Percentiles rank a stretch among this genome's conserved stretches.
phyloP scores from a whole-genome alignment of 1,139 yeast genomes.

The Geotrichum fermentans region DNA sequence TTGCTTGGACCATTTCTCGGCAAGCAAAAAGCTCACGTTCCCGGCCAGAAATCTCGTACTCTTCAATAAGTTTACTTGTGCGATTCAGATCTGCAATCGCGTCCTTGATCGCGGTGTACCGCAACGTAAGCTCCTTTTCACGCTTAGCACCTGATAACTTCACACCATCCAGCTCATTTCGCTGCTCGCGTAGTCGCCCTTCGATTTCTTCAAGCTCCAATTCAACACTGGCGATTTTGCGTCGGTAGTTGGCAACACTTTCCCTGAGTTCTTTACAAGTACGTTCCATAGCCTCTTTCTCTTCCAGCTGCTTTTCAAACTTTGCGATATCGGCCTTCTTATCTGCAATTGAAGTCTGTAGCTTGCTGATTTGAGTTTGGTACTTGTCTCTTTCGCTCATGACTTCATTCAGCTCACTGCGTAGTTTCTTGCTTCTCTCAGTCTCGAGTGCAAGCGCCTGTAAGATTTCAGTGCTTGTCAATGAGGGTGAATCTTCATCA shows the following conservation, averaged over 20 bases:
- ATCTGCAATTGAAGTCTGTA: slow-evolving; percentile 56
- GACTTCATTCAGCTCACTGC: slow-evolving; percentile 45
- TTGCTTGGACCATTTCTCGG: slow-evolving; percentile 21
- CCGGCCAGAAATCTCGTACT: slow-evolving; percentile 19
- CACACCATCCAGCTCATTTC: slow-evolving; percentile 20
- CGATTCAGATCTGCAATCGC: slow-evolving; percentile 21
- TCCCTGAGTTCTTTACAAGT: slow-evolving; percentile 32
- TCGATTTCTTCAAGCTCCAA: slow-evolving; percentile 21
- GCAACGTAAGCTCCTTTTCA: slow-evolving; percentile 21
- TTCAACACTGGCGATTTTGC: slow-evolving; percentile 15
- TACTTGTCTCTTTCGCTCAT: slow-evolving; percentile 49
- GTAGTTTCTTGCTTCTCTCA: slow-evolving; percentile 43
- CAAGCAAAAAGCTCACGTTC: slow-evolving; percentile 19
- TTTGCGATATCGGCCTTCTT: slow-evolving; percentile 52
- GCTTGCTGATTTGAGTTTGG: slow-evolving; percentile 46
- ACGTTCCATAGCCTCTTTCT: slow-evolving; percentile 27
- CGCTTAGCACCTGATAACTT: slow-evolving; percentile 22
- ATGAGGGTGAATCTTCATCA: slow-evolving; percentile 15
- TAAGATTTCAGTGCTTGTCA: slow-evolving; percentile 52
- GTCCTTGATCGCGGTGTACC: slow-evolving; percentile 18
- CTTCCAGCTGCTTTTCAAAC: slow-evolving; percentile 25
- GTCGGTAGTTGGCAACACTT: slow-evolving; percentile 21
- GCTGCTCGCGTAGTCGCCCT: slow-evolving; percentile 18
- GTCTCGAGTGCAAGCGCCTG: slow-evolving; percentile 44
- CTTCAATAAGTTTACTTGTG: slow-evolving; percentile 18